Evolutionary conservation across 2,329 filamentous ascomycete species (phyloP).

Genomic region (Diaporthe longicolla): DNA sequence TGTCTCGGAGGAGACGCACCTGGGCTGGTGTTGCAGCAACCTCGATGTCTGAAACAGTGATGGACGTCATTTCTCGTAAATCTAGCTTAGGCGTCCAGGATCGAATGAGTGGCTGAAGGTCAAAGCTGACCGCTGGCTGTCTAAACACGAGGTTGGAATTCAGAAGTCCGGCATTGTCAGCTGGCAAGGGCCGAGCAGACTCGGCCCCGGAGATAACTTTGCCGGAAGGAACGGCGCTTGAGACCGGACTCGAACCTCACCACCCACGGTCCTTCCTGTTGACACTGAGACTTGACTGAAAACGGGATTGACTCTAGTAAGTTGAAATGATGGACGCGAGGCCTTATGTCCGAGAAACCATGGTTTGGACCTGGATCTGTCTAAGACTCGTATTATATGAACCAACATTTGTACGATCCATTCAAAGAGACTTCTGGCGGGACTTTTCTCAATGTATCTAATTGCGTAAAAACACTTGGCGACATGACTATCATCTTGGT

Average conservation of each 20-base stretch:
- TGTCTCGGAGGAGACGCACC: conserved; percentile 63
- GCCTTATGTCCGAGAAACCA: not conserved
- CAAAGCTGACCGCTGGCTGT: not conserved
- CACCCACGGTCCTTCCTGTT: not conserved
- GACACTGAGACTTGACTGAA: too few species aligned
- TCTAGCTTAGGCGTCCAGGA: not conserved
- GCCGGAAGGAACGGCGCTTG: conserved; percentile 17
- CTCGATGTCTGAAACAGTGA: conserved; percentile 78
- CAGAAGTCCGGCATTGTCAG: conserved; percentile 65
- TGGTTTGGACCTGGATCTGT: not conserved
- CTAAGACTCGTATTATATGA: not conserved
- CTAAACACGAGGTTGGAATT: not conserved
- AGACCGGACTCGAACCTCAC: conserved; percentile 1
- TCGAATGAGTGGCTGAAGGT: not conserved
- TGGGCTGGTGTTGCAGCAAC: conserved; percentile 83
- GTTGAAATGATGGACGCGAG: not conserved
- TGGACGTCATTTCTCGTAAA: conserved; percentile 35
- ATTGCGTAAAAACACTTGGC: not conserved
- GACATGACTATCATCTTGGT: conserved; percentile 46
- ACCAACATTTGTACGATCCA: not conserved
- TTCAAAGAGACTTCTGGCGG: not conserved
- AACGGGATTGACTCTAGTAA: not conserved
- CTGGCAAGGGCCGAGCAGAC: conserved; percentile 71
- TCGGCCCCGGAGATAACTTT: conserved; percentile 32
- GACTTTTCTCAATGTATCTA: not conserved